These are phyloP conservation scores for Calonectria pseudoreteaudii DNA, from an alignment of 2,329 filamentous ascomycete genomes.

Conservation along the genomic window DNA sequence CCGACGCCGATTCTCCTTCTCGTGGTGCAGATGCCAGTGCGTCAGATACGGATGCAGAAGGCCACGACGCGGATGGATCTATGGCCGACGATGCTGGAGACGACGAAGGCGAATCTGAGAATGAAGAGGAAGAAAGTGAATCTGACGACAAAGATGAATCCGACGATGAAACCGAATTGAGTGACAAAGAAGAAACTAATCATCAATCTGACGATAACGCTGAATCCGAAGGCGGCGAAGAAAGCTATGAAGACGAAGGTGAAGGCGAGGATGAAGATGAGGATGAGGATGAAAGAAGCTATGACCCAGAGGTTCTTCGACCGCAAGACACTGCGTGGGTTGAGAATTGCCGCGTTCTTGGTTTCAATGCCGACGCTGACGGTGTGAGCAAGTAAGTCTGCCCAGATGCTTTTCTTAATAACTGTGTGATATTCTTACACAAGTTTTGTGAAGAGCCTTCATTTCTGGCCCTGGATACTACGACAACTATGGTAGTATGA, in stretches of 20 bases:
- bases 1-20: too few species aligned
- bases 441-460: neutral
- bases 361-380: neutral
- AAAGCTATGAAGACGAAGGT: neutral
- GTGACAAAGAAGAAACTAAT: neutral
- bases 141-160: neutral
- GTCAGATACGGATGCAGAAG: neutral
- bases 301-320: neutral
- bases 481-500: neutral
- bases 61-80: neutral
- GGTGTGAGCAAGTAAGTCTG: constrained; percentile 10
- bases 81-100: neutral
- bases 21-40: neutral
- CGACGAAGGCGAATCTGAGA: neutral
- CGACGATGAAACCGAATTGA: neutral
- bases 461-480: constrained; percentile 2
- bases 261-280: neutral
- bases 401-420: too few species aligned
- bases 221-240: neutral
- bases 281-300: neutral
- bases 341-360: neutral
- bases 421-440: neutral
- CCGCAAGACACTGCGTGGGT: neutral
- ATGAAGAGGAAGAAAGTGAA: neutral
- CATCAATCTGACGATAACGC: neutral